These are phyloP conservation scores for Penicillium salamii DNA, from an alignment of 495 filamentous ascomycete species.

Conservation along the genomic window DNA sequence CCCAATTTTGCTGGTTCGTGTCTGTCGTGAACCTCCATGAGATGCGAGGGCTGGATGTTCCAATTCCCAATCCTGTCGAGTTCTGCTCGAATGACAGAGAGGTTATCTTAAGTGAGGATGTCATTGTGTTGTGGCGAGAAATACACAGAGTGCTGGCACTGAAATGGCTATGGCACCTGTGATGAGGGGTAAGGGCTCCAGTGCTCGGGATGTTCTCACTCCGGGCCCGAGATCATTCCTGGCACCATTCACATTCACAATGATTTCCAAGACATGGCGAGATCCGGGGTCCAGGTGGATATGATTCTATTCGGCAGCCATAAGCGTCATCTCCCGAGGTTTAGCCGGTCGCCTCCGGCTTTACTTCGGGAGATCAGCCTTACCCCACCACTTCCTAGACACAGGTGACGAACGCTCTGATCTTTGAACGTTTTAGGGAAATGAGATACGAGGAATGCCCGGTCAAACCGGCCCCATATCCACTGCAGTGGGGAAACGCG, in stretches of 20 bases:
- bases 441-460: too few species aligned
- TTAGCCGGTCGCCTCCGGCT: slow-evolving; percentile 1
- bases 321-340: slow-evolving; percentile 1
- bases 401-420: neutral
- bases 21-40: slow-evolving; percentile 30
- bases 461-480: neutral
- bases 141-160: neutral
- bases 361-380: neutral
- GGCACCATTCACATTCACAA: neutral
- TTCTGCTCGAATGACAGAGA: slow-evolving; percentile 33
- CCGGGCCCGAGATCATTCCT: neutral
- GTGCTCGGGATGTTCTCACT: neutral
- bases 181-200: neutral
- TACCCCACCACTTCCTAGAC: neutral
- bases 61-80: slow-evolving; percentile 28
- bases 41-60: slow-evolving; percentile 25
- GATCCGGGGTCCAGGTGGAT: neutral
- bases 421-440: neutral
- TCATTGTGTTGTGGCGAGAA: neutral
- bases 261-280: neutral
- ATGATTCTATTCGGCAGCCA: neutral
- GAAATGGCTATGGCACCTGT: neutral
- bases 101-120: slow-evolving; percentile 7
- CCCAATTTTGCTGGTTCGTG: slow-evolving; percentile 24
- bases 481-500: neutral